Base-by-base conservation (phyloP, 1,284 basidiomycete genomes). In the Testicularia cyperi region DNA sequence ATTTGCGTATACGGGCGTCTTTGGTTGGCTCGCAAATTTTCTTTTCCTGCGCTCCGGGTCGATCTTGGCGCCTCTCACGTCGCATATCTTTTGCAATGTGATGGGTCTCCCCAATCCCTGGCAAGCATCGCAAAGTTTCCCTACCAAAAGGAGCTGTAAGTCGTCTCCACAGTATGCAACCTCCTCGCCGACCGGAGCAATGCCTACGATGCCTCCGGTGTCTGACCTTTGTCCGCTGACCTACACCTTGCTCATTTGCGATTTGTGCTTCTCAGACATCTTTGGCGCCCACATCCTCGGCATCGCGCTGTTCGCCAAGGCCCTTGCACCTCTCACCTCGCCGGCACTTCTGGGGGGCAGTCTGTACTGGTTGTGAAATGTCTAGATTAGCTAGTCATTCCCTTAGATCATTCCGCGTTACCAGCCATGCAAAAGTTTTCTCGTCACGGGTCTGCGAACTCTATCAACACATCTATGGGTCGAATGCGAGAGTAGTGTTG, bases 21-120 rank as follows among this genome's bases (percentile, higher is more conserved):
- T 97, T 64, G 94, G 94, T 5, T 90, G 88, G 79, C 88, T 88
- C 77, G 87, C 86, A 15, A 83, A 88, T 6, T 95, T 85, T 75
- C 80, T 96, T 21, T 92, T 90, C 78, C 80, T 96, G 2, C 83
- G 88, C 34, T 88, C 90, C 3, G 85, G 85, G 71, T 77, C 76
- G 2, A 62, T 80, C 70, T 26, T 28, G 15, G 39, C 49, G 10
- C 44, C 47, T 4, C 34, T 41, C 2, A 25, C 23, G 0, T 56
- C 23, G 83, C 94, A 98, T 77, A 79, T 88, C 3, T 91, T 92
- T 71, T 97, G 94, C 80, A 98, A 98, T 74, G 74, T 88, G 33
- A 92, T 96, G 90, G 92, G 92, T 2, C 66, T 92, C n/a, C 90
- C 90, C 2, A 46, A 66, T 8, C 80, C 81, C 14, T 77, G 80